These are phyloP conservation scores for Blastobotrys aristatus DNA, from an alignment of 1,139 yeast genomes.

Conservation along the genomic window DNA sequence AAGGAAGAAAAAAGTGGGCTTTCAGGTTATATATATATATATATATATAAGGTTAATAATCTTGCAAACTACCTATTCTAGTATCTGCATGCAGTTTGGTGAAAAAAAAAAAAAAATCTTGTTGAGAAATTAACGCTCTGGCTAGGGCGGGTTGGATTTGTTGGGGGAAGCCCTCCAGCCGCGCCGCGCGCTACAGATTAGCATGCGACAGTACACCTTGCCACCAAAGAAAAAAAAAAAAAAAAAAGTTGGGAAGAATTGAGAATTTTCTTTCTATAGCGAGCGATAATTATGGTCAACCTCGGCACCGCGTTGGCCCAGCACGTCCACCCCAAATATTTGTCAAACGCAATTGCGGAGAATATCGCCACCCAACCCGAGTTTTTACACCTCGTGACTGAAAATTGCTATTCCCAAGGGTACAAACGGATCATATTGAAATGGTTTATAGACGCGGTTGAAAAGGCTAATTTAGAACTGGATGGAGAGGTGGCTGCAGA, in stretches of 20 bases:
- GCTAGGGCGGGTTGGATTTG: background rate
- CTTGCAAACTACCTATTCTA: background rate
- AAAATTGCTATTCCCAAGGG: conserved; percentile 10
- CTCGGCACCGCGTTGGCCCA: conserved; percentile 20
- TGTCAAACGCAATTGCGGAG: conserved; percentile 13
- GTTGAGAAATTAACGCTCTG: background rate
- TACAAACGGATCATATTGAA: conserved; percentile 21
- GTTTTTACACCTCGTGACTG: conserved; percentile 15
- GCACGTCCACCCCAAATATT: conserved; percentile 23
- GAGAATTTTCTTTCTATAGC: too few relatives aligned
- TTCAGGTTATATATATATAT: background rate
- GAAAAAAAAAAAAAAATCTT: background rate
- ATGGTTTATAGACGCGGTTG: conserved; percentile 18
- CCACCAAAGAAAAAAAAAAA: too few relatives aligned
- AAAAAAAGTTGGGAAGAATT: too few relatives aligned
- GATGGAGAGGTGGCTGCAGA: conserved; percentile 23
- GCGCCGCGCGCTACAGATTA: too few relatives aligned
- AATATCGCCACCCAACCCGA: conserved; percentile 15
- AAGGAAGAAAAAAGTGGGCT: background rate
- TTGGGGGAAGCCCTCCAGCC: too few relatives aligned
- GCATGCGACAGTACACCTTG: too few relatives aligned
- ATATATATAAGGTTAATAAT: too few relatives aligned
- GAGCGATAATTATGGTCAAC: background rate
- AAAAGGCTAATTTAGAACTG: conserved; percentile 11
- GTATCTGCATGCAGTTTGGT: background rate